These are phyloP conservation scores for Chytriomyces sp. DNA, from an alignment of 192 early-diverging fungal genomes.

Conservation along the genomic window DNA sequence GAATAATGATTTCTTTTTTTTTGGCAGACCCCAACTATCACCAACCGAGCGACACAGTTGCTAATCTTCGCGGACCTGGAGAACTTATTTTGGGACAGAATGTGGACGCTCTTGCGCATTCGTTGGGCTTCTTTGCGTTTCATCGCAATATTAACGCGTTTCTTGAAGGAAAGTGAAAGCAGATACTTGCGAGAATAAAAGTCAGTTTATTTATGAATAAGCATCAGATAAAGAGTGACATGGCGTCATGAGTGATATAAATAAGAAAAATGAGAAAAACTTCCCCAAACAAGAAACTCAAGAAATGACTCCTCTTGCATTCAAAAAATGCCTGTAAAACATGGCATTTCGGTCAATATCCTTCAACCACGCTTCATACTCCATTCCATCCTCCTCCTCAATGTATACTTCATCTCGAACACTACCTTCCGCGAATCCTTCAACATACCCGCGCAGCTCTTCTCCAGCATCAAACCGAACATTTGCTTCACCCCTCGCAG, in stretches of 20 bases:
- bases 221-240: too few species aligned
- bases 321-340: conserved; percentile 53
- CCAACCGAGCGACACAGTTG: conserved; percentile 36
- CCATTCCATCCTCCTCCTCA: conserved; percentile 39
- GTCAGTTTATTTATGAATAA: too few species aligned
- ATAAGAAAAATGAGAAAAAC: too few species aligned
- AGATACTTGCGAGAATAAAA: too few species aligned
- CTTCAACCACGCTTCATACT: conserved; percentile 48
- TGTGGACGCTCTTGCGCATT: conserved; percentile 38
- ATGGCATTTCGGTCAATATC: conserved; percentile 50
- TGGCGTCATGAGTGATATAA: too few species aligned
- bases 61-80: conserved; percentile 28
- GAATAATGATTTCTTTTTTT: background rate
- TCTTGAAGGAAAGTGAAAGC: background rate
- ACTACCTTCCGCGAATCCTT: conserved; percentile 28
- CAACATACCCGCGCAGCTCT: background rate
- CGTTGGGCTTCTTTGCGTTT: conserved; percentile 30
- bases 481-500: background rate
- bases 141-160: conserved; percentile 25
- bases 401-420: conserved; percentile 33
- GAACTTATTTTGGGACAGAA: conserved; percentile 35
- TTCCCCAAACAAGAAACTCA: background rate
- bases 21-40: conserved; percentile 35
- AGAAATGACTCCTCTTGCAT: conserved; percentile 46
- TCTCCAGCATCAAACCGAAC: conserved; percentile 3